Evolutionary conservation across 352 stramenopile genomes (phyloP), one percentile per base, ranked within the genome.

Genomic region (Globisporangium polare): DNA sequence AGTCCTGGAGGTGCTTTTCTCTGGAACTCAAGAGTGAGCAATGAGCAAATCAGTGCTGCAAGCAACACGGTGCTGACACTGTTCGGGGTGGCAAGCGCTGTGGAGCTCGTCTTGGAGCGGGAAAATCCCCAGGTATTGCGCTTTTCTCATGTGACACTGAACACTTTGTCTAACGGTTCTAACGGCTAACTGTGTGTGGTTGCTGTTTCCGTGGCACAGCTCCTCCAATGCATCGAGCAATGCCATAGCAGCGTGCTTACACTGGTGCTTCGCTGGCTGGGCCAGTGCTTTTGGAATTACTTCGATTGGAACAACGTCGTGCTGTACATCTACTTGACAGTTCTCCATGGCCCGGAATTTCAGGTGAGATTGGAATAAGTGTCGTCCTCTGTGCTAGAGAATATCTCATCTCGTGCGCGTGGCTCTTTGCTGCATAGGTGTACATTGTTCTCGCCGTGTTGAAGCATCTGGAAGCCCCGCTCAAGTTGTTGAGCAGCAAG

Each of bases 221-320:
- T 88, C 49, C 68, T 86, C 31, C 64, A 59, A 5, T 69, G 58
- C 5, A 71, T 88, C 5, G 60, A 73, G 22, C 68, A 75, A 10
- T 86, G 75, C 12, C 61, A 79, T 8, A 82, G 81, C 65, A 81
- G 75, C 0, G 58, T 90, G 20, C 49, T 78, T 15, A 67, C 66
- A 17, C 61, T 90, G 4, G 65, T 83, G 26, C 31, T 74, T 17
- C 72, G 77, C 7, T 90, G 81, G 81, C 66, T 83, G 7, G 61
- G 57, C 10, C 81, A 90, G 56, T 73, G 63, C 47, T 88, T 88
- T 60, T 90, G 78, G 78, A 90, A 89, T 56, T 87, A 85, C 24
- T 74, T 90, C 9, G 72, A 83, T 53, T 89, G 81, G 81, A 73
- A 77, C 57, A 81, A 78, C 43, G 69, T 89, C 24, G 65, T 86